Evolutionary conservation across 2,329 filamentous ascomycete genomes (phyloP).

Genomic region (Sodiomyces alkalinus): DNA sequence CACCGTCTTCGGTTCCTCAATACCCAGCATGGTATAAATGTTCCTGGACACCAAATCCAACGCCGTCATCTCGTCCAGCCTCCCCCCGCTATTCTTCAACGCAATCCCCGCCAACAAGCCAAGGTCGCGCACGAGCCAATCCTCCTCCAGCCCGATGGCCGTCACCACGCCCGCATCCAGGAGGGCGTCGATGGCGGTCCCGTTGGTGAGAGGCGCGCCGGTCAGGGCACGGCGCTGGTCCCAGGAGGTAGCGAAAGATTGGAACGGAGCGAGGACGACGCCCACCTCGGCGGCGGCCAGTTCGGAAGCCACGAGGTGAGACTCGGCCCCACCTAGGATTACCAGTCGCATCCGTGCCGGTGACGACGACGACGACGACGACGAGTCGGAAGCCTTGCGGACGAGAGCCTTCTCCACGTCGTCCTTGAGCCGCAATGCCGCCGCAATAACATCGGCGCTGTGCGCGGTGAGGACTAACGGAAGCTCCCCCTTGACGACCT

Average conservation of each 20-base stretch:
- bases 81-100: conserved; percentile 38
- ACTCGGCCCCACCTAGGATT: conserved; percentile 48
- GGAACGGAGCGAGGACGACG: conserved; percentile 44
- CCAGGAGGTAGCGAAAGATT: conserved; percentile 40
- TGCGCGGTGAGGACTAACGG: conserved; percentile 44
- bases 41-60: conserved; percentile 41
- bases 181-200: conserved; percentile 43
- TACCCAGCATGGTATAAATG: conserved; percentile 40
- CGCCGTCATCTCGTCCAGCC: conserved; percentile 36
- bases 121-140: conserved; percentile 46
- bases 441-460: conserved; percentile 47
- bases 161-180: conserved; percentile 41
- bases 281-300: conserved; percentile 40
- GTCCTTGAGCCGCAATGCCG: conserved; percentile 41
- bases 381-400: conserved; percentile 3
- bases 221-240: conserved; percentile 46
- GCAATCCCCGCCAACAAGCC: conserved; percentile 45
- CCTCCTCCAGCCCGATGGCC: conserved; percentile 44
- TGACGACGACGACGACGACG: conserved; percentile 2
- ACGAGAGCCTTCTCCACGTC: conserved; percentile 31
- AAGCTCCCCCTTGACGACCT: conserved; percentile 36
- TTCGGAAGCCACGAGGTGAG: conserved; percentile 41
- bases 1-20: conserved; percentile 16
- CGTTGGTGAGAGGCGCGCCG: conserved; percentile 51
- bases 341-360: conserved; percentile 29